Conservation (phyloP, 176 grass and related monocot species). For the Aegilops longissima region DNA sequence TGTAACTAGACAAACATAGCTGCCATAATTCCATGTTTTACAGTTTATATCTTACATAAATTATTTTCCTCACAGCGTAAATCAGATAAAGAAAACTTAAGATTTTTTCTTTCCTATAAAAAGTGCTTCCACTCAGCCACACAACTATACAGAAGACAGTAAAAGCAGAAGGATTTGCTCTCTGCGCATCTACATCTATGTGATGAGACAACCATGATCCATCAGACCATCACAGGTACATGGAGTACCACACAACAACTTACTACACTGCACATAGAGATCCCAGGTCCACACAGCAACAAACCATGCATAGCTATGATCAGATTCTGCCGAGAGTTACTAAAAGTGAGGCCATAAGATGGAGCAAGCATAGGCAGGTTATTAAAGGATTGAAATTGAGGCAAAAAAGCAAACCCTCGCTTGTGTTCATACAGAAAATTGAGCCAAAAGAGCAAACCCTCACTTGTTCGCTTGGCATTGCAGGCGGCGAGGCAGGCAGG, state of each 20-base stretch:
- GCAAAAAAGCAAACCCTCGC: no score
- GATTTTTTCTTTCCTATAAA: not conserved
- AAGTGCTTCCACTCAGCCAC: not conserved
- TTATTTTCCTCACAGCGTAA: not conserved
- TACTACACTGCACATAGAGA: no score
- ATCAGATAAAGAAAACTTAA: not conserved
- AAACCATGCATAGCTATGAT: no score
- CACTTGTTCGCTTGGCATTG: no score
- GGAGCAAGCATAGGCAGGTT: no score
- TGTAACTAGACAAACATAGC: not conserved
- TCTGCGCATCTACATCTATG: slow-evolving; percentile 4
- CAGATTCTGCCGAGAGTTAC: no score
- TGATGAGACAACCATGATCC: slow-evolving; percentile 17
- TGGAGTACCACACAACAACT: not conserved
- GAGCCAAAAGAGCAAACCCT: no score
- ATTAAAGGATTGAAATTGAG: no score
- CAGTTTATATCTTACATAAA: not conserved
- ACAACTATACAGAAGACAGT: slow-evolving; percentile 32
- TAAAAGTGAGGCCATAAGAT: no score
- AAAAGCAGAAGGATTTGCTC: slow-evolving; percentile 4
- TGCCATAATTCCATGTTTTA: not conserved
- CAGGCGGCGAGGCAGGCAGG: no score
- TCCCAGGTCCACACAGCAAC: no score
- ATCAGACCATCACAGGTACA: not conserved
- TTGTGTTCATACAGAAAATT: no score